These are phyloP conservation scores for Hyaloscypha bicolor DNA, from an alignment of 495 filamentous ascomycete species.

Conservation along the genomic window DNA sequence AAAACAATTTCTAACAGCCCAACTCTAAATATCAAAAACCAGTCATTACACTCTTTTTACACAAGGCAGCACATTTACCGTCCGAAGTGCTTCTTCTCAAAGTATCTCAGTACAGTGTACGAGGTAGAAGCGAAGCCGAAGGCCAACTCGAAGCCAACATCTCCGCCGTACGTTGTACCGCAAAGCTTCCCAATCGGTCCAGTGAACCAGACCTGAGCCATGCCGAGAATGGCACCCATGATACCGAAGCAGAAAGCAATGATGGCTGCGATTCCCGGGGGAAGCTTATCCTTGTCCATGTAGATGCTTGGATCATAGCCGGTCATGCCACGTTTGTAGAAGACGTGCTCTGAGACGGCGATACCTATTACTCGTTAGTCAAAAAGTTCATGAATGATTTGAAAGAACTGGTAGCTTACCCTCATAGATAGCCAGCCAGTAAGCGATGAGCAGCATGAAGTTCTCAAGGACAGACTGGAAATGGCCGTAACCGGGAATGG, in stretches of 20 bases:
- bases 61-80: constrained; percentile 33
- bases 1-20: not conserved
- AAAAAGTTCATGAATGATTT: not conserved
- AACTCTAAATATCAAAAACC: not conserved
- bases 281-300: constrained; percentile 59
- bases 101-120: constrained; percentile 49
- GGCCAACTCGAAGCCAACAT: constrained; percentile 76
- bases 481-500: constrained; percentile 74
- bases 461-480: constrained; percentile 74
- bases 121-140: constrained; percentile 53
- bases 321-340: constrained; percentile 67
- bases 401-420: constrained; percentile 28
- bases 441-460: constrained; percentile 79
- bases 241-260: constrained; percentile 69
- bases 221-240: constrained; percentile 73
- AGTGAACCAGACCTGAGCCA: constrained; percentile 75
- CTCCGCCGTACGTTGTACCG: constrained; percentile 63
- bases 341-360: constrained; percentile 71
- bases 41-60: not conserved
- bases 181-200: constrained; percentile 71
- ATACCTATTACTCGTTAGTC: constrained; percentile 42
- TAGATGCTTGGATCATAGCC: constrained; percentile 68
- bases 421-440: constrained; percentile 86
- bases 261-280: constrained; percentile 70
- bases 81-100: constrained; percentile 59